Evolutionary conservation across 169 alveolate species (phyloP).

Genomic region (Amoebophrya sp.): DNA sequence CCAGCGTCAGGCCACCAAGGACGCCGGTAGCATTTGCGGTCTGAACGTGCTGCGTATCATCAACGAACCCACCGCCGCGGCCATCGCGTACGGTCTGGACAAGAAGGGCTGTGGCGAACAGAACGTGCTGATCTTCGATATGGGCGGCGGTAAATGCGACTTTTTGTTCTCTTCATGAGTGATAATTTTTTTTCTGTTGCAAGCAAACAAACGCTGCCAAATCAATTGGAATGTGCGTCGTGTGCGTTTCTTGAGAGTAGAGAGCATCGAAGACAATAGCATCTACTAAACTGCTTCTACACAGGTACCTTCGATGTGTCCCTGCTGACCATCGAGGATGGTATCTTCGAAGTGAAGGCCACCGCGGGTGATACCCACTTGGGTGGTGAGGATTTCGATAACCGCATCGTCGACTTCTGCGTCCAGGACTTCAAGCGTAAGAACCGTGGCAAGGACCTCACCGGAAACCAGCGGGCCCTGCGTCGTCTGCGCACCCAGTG

Average conservation of each 20-base stretch:
- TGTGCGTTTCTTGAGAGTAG: too few species aligned
- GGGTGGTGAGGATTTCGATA: slow-evolving; percentile 99
- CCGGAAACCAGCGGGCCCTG: slow-evolving; percentile 47
- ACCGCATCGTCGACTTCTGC: slow-evolving; percentile 89
- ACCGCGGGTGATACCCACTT: slow-evolving; percentile 98
- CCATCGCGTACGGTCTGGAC: slow-evolving; percentile 92
- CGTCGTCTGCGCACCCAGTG: slow-evolving; percentile 87
- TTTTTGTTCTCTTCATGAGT: too few species aligned
- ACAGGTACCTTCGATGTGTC: slow-evolving; percentile 92
- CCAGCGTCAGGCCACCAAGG: slow-evolving; percentile 97
- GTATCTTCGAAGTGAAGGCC: slow-evolving; percentile 94
- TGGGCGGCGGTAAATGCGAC: slow-evolving; percentile 71
- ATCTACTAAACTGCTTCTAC: neutral
- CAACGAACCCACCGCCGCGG: slow-evolving; percentile 96
- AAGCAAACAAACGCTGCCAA: too few species aligned
- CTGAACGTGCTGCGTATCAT: slow-evolving; percentile 88
- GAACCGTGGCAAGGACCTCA: slow-evolving; percentile 65
- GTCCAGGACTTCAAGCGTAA: slow-evolving; percentile 90
- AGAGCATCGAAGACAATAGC: too few species aligned
- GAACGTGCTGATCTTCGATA: slow-evolving; percentile 85
- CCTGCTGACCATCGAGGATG: slow-evolving; percentile 89
- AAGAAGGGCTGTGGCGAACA: slow-evolving; percentile 72
- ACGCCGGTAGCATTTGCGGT: slow-evolving; percentile 97
- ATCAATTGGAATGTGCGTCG: too few species aligned
- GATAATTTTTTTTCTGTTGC: too few species aligned